Conservation (phyloP, 768 basidiomycete species). For the Myochromella boudieri region DNA sequence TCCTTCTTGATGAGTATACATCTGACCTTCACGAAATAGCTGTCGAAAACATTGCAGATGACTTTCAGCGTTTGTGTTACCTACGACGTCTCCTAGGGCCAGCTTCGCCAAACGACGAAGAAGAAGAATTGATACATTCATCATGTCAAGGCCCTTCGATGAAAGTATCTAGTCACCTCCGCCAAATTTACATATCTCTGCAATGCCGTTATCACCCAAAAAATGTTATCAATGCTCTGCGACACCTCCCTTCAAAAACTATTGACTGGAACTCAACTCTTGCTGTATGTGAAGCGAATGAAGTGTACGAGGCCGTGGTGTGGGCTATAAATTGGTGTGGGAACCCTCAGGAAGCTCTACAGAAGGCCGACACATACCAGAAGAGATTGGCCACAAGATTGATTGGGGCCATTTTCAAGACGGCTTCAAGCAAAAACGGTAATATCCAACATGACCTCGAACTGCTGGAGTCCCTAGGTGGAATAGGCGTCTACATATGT, state of each 20-base stretch:
- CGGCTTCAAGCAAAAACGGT: slow-evolving; percentile 14
- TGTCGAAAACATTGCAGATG: slow-evolving; percentile 45
- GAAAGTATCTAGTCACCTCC: slow-evolving; percentile 49
- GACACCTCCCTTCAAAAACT: slow-evolving; percentile 47
- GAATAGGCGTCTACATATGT: slow-evolving; percentile 68
- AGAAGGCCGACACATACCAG: slow-evolving; percentile 62
- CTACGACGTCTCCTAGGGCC: slow-evolving; percentile 72
- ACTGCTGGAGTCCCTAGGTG: slow-evolving; percentile 57
- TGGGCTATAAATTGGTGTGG: slow-evolving; percentile 76
- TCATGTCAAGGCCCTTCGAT: slow-evolving; percentile 32
- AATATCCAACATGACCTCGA: slow-evolving; percentile 38
- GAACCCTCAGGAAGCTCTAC: slow-evolving; percentile 61
- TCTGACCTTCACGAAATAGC: slow-evolving; percentile 69
- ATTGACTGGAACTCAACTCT: slow-evolving; percentile 59
- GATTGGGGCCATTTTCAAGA: slow-evolving; percentile 32
- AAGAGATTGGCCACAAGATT: slow-evolving; percentile 47
- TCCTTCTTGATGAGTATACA: slow-evolving; percentile 65
- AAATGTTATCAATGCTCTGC: slow-evolving; percentile 61
- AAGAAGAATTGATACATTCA: slow-evolving; percentile 28
- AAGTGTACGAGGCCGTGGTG: slow-evolving; percentile 73
- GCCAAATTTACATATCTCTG: slow-evolving; percentile 66
- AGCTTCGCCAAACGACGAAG: slow-evolving; percentile 40
- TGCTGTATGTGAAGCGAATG: slow-evolving; percentile 62
- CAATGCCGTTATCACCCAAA: slow-evolving; percentile 72
- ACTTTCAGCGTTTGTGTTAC: slow-evolving; percentile 68